These are phyloP conservation scores for Trametes sanguinea DNA, from an alignment of 768 basidiomycete species.

Conservation along the genomic window DNA sequence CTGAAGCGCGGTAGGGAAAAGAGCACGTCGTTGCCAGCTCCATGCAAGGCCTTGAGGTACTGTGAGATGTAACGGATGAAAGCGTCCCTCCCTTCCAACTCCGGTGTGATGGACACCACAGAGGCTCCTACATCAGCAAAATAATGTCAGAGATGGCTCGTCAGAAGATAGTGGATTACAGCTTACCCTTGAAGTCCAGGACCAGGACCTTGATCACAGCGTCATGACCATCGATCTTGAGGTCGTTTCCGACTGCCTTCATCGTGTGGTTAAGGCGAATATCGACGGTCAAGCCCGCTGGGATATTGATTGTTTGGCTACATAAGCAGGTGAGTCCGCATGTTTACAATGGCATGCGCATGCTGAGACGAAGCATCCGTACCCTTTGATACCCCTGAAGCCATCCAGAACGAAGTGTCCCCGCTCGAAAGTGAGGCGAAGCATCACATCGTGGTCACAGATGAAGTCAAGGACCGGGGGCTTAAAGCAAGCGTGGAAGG, in stretches of 20 bases:
- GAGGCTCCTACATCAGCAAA: neutral
- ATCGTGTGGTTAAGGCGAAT: constrained; percentile 26
- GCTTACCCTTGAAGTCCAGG: constrained; percentile 22
- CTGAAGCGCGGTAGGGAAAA: constrained; percentile 37
- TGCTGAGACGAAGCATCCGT: too few relatives aligned
- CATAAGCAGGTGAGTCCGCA: neutral
- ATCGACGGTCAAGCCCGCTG: constrained; percentile 4
- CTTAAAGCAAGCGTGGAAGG: constrained; percentile 25
- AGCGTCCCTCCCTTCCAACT: constrained; percentile 15
- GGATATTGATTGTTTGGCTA: neutral
- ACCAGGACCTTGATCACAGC: constrained; percentile 25
- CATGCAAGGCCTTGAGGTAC: constrained; percentile 32
- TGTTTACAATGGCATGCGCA: too few relatives aligned
- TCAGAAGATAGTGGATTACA: too few relatives aligned
- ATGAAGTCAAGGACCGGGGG: constrained; percentile 34
- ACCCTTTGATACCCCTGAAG: neutral
- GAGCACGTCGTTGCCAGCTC: constrained; percentile 34
- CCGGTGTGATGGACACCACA: constrained; percentile 2
- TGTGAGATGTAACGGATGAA: constrained; percentile 7
- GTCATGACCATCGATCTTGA: constrained; percentile 28
- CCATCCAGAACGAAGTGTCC: constrained; percentile 32
- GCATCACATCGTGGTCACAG: constrained; percentile 36
- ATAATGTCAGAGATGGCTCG: too few relatives aligned
- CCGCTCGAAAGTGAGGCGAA: constrained; percentile 28
- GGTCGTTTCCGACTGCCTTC: constrained; percentile 26